phyloP scores from a whole-genome alignment of 1,139 yeast species.

The Taiozyma sp. region DNA sequence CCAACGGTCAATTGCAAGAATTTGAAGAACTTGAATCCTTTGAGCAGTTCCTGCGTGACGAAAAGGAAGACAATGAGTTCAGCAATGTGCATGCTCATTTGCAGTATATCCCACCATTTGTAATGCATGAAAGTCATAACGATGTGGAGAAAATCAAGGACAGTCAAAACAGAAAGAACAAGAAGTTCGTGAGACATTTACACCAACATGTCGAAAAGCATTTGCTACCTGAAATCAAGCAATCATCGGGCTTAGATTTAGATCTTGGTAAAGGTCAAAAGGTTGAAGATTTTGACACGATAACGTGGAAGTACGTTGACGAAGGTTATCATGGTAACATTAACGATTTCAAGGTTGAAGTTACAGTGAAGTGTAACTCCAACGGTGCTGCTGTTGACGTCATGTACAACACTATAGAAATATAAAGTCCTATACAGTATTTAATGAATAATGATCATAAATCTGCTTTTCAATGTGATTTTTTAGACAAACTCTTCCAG shows the following conservation, averaged over 20 bases:
- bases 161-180: conserved; percentile 63
- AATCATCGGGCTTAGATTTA: conserved; percentile 52
- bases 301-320: conserved; percentile 52
- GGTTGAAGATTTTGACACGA: conserved; percentile 39
- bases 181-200: conserved; percentile 67
- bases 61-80: conserved; percentile 71
- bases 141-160: conserved; percentile 71
- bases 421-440: neutral
- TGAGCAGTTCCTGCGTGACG: conserved; percentile 61
- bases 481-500: conserved; percentile 4
- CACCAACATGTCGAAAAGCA: conserved; percentile 73
- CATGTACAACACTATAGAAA: conserved; percentile 40
- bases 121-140: conserved; percentile 58
- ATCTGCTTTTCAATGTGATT: neutral
- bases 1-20: conserved; percentile 22
- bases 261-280: conserved; percentile 46
- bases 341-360: conserved; percentile 47
- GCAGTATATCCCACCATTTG: conserved; percentile 67
- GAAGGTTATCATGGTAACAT: conserved; percentile 42
- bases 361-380: conserved; percentile 52
- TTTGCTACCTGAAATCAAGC: conserved; percentile 58
- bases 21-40: conserved; percentile 63
- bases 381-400: conserved; percentile 58
- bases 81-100: conserved; percentile 64
- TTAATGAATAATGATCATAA: neutral